Percentiles rank a stretch among this genome's conserved stretches.
phyloP scores from a whole-genome alignment of 2,329 filamentous ascomycete genomes.

The Rasamsonia emersonii region DNA sequence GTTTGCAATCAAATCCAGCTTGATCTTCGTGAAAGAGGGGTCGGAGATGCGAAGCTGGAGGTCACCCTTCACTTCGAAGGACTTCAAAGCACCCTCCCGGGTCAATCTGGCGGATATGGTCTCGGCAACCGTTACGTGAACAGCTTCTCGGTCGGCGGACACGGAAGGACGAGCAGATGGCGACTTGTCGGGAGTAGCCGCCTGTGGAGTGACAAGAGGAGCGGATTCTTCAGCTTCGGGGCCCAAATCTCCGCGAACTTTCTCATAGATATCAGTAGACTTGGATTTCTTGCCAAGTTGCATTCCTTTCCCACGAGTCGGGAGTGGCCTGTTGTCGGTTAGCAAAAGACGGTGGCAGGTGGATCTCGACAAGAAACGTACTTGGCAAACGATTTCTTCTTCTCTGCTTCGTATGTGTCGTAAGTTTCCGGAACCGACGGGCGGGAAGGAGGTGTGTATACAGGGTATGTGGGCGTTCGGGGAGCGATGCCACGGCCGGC shows the following conservation, averaged over 20 bases:
- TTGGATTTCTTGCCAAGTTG: constrained; percentile 98
- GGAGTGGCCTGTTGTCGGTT: constrained; percentile 44
- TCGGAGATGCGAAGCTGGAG: constrained; percentile 86
- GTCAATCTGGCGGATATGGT: constrained; percentile 83
- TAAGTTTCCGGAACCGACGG: constrained; percentile 71
- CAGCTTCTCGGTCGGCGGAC: constrained; percentile 68
- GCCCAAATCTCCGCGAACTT: constrained; percentile 86
- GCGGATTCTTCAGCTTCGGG: constrained; percentile 65
- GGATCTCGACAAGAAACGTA: constrained; percentile 33
- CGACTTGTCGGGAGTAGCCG: constrained; percentile 42
- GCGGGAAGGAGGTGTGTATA: constrained; percentile 73
- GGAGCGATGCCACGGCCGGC: constrained; percentile 59
- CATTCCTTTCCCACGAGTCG: constrained; percentile 93
- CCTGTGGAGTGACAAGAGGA: constrained; percentile 58
- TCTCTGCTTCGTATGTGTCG: constrained; percentile 92
- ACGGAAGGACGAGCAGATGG: constrained; percentile 53
- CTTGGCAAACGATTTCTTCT: constrained; percentile 86
- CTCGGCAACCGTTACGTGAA: constrained; percentile 83
- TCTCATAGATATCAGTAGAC: constrained; percentile 93
- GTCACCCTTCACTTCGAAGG: constrained; percentile 83
- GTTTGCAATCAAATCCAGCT: constrained; percentile 68
- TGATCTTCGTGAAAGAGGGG: constrained; percentile 81
- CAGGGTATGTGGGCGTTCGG: constrained; percentile 74
- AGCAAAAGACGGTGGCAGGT: constrained; percentile 3
- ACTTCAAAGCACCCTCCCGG: constrained; percentile 77